Evolutionary conservation across 1,284 basidiomycete species (phyloP).

Genomic region (Trichosporon sp.): DNA sequence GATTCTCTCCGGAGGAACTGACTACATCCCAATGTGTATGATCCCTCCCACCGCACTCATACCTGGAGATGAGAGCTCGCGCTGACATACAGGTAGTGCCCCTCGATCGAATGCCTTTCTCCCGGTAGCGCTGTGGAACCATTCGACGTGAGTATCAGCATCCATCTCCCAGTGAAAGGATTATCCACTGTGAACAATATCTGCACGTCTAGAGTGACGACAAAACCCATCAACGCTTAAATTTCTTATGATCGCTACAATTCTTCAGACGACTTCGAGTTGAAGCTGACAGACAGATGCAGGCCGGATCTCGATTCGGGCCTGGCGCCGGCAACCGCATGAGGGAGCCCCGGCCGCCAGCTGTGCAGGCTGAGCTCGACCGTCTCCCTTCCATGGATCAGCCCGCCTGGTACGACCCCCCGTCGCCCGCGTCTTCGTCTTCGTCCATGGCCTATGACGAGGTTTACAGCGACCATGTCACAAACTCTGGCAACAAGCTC

Average conservation of each 20-base stretch:
- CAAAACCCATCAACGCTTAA: slow-evolving; percentile 27
- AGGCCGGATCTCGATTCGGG: not conserved
- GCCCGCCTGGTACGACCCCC: slow-evolving; percentile 35
- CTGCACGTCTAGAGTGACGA: slow-evolving; percentile 26
- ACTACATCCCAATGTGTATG: slow-evolving; percentile 43
- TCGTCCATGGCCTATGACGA: slow-evolving; percentile 21
- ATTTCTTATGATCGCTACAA: slow-evolving; percentile 10
- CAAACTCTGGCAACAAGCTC: slow-evolving; percentile 47
- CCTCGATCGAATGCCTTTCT: not conserved
- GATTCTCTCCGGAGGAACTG: slow-evolving; percentile 41
- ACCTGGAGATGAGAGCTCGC: not conserved
- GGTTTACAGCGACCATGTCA: slow-evolving; percentile 24
- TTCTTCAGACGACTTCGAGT: not conserved
- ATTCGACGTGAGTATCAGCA: slow-evolving; percentile 5
- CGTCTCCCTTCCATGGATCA: slow-evolving; percentile 40
- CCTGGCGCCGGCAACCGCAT: not conserved
- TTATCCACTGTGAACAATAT: slow-evolving; percentile 26
- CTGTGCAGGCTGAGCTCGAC: slow-evolving; percentile 29
- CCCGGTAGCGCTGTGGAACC: not conserved
- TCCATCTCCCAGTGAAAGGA: slow-evolving; percentile 11
- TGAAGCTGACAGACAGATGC: slow-evolving; percentile 8
- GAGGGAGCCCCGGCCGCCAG: slow-evolving; percentile 1
- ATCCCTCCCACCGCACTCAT: slow-evolving; percentile 8
- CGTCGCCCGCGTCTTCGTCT: slow-evolving; percentile 30
- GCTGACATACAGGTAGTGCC: slow-evolving; percentile 3